These are phyloP conservation scores for Exutisphaerella laricina DNA, from an alignment of 2,329 filamentous ascomycete species.

Conservation along the genomic window DNA sequence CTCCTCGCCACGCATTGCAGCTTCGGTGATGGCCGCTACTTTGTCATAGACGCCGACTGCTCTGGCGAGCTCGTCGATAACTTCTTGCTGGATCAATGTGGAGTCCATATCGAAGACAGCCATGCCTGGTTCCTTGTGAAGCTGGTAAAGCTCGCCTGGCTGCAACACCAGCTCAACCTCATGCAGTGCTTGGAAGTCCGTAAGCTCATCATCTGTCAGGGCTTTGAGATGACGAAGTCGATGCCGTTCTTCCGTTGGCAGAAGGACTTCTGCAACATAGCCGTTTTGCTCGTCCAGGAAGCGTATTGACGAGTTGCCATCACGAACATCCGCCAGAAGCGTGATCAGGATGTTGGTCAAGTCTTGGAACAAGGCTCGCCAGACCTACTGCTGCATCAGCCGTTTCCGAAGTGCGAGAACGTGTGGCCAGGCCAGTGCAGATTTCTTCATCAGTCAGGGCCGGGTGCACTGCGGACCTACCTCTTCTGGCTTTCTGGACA, in stretches of 20 bases:
- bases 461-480: background rate
- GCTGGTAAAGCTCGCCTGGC: conserved; percentile 17
- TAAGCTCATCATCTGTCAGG: conserved; percentile 10
- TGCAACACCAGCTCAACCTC: conserved; percentile 23
- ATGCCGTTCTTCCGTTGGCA: background rate
- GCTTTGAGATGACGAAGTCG: conserved; percentile 14
- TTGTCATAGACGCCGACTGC: conserved; percentile 63
- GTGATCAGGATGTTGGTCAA: background rate
- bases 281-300: background rate
- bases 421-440: background rate
- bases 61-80: conserved; percentile 90
- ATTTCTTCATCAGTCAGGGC: background rate
- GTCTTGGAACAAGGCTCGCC: background rate
- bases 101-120: conserved; percentile 99
- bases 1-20: conserved; percentile 86
- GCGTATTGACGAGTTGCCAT: background rate
- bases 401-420: background rate
- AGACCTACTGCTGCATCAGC: background rate
- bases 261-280: conserved; percentile 7
- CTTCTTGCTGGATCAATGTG: conserved; percentile 93
- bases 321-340: background rate
- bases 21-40: conserved; percentile 82
- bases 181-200: conserved; percentile 5
- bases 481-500: background rate
- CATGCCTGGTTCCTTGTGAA: conserved; percentile 48